Conservation (phyloP, 2,329 filamentous ascomycete genomes). For the Phialocephala subalpina region DNA sequence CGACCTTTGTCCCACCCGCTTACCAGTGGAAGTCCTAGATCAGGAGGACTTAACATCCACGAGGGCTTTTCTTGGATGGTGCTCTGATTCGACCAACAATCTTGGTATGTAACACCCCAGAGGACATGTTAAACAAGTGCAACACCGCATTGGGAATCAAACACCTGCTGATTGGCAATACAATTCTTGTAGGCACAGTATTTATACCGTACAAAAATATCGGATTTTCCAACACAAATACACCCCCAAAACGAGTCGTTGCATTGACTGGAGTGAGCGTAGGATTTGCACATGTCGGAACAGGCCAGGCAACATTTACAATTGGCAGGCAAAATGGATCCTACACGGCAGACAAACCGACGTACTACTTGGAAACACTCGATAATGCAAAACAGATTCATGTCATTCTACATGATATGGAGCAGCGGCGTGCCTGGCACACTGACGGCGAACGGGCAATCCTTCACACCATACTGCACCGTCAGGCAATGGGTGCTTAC, state of each 20-base stretch:
- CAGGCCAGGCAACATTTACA: constrained; percentile 7
- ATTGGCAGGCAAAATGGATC: constrained; percentile 12
- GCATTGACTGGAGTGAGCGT: constrained; percentile 4
- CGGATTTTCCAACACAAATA: constrained; percentile 9
- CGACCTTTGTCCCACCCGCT: not conserved
- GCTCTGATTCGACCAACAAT: not conserved
- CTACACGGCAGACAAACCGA: constrained; percentile 7
- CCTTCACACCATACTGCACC: constrained; percentile 17
- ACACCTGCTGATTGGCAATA: not conserved
- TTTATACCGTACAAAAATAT: not conserved
- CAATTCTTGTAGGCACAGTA: constrained; percentile 7
- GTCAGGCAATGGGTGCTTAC: not conserved
- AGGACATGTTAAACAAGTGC: not conserved
- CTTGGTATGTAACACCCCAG: constrained; percentile 9
- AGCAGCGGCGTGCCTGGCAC: constrained; percentile 16
- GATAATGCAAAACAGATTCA: constrained; percentile 11
- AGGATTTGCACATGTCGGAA: constrained; percentile 2
- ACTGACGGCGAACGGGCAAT: constrained; percentile 16
- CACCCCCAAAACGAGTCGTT: not conserved
- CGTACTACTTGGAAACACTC: constrained; percentile 5
- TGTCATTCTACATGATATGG: constrained; percentile 15
- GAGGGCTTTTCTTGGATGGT: constrained; percentile 19
- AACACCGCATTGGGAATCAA: not conserved
- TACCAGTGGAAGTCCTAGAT: constrained; percentile 2
- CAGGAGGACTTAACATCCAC: not conserved